Evolutionary conservation across 148 eudicot genomes (phyloP), one percentile per base, ranked within the genome.

Genomic region (Heliosperma pusillum): DNA sequence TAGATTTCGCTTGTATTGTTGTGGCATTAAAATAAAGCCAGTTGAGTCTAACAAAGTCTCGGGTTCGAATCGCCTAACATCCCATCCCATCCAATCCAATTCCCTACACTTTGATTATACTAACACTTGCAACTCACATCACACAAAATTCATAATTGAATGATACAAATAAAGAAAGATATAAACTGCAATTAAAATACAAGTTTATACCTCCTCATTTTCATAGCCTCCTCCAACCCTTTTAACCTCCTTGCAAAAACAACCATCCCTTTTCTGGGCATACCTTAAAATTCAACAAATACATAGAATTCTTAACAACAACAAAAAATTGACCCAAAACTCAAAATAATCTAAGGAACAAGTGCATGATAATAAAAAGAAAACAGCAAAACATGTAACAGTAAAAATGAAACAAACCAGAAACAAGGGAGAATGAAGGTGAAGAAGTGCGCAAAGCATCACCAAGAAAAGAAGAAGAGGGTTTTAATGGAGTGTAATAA

Each of bases 141-240:
- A 16, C 9, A 36, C 42, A 50, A 50, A 50, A 0, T 3, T 4
- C 55, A 11, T 50, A 16, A 36, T 36, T 50, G 55, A 1, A 50
- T 50, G 17, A 50, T 12, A 12, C 17, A 47, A 15, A 47, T 9
- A 45, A 45, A 45, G 15, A 45, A 2, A 47, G 53, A 8, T 20
- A 59, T 29, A 63, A 63, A 30, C 42, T 63, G 10, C 36, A 63
- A 11, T 63, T 15, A 30, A 24, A 63, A 26, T 6, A 12, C 62
- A 58, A 20, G 20, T 17, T 36, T 24, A 3, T 82, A 91, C 98
- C 91, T 93, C 82, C 82, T 83, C 62, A 89, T 91, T 84, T 88
- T 87, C 69, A 91, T 78, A 62, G 93, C 88, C 71, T 93, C 98
- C 85, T 89, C 95, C 81, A 93, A 84, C 29, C 95, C 97, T 12